phyloP scores from a whole-genome alignment of 164 flowering plant species.

The Macadamia tetraphylla region DNA sequence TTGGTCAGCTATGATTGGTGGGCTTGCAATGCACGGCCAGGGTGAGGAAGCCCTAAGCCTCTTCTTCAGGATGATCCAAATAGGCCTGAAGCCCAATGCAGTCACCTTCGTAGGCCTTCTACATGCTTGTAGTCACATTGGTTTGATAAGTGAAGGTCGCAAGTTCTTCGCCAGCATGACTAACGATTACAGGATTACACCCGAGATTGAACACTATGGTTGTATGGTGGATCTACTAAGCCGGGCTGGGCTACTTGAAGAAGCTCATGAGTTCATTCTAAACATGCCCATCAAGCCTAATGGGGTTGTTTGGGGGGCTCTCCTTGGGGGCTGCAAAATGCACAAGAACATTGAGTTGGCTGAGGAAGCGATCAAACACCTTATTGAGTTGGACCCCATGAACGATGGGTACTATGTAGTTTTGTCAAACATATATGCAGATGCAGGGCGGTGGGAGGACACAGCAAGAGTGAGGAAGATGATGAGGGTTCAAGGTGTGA shows the following conservation, averaged over 20 bases:
- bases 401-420: constrained; percentile 63
- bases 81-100: constrained; percentile 44
- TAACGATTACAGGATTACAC: constrained; percentile 38
- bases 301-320: constrained; percentile 63
- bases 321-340: constrained; percentile 63
- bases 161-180: constrained; percentile 45
- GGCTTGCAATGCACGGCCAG: constrained; percentile 55
- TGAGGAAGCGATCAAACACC: constrained; percentile 51
- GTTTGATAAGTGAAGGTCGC: constrained; percentile 42
- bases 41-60: constrained; percentile 41
- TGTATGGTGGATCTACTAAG: constrained; percentile 69
- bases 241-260: constrained; percentile 53
- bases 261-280: constrained; percentile 47
- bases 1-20: constrained; percentile 81
- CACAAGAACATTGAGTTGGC: constrained; percentile 52
- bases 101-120: constrained; percentile 55
- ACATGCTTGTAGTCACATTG: constrained; percentile 69
- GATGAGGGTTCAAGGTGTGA: constrained; percentile 49
- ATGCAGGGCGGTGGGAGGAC: constrained; percentile 54
- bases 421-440: constrained; percentile 56
- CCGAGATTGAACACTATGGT: constrained; percentile 56
- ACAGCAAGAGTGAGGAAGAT: constrained; percentile 45
- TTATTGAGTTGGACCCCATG: constrained; percentile 45
- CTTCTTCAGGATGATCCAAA: constrained; percentile 34
- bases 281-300: constrained; percentile 54